Conservation (phyloP, 148 eudicot genomes). For the Pharnaceum exiguum region DNA sequence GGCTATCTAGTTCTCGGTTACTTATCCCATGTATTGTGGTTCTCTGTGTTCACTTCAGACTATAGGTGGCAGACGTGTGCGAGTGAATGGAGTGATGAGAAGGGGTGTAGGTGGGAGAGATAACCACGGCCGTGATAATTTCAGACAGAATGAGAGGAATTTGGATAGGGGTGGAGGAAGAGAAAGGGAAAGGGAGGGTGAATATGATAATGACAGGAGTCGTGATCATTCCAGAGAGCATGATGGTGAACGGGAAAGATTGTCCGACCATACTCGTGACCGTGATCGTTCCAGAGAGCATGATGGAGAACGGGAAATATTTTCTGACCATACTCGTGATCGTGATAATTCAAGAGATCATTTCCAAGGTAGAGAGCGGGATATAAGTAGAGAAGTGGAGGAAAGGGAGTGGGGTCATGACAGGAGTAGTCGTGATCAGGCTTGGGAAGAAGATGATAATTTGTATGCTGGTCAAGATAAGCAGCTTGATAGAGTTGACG, state of each 20-base stretch:
- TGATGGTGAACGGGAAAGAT: slow-evolving; percentile 35
- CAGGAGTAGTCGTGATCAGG: slow-evolving; percentile 37
- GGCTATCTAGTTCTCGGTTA: not conserved
- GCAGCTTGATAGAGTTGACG: slow-evolving; percentile 38
- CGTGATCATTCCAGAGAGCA: slow-evolving; percentile 43
- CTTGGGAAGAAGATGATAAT: slow-evolving; percentile 32
- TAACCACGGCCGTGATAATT: slow-evolving; percentile 47
- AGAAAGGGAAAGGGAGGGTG: slow-evolving; percentile 43
- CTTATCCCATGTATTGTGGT: not conserved
- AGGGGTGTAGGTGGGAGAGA: slow-evolving; percentile 50
- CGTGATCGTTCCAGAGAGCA: slow-evolving; percentile 34
- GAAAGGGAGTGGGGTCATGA: slow-evolving; percentile 12
- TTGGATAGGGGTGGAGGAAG: slow-evolving; percentile 42
- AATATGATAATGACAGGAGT: slow-evolving; percentile 29
- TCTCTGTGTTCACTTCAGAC: slow-evolving; percentile 33
- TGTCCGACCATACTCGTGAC: slow-evolving; percentile 23
- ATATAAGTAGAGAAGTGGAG: slow-evolving; percentile 14
- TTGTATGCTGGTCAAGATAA: slow-evolving; percentile 31
- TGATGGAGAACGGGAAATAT: slow-evolving; percentile 24
- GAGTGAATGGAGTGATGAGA: slow-evolving; percentile 72
- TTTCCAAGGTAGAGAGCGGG: slow-evolving; percentile 21
- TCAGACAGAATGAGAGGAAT: slow-evolving; percentile 44
- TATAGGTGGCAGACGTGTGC: slow-evolving; percentile 78
- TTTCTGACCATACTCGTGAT: slow-evolving; percentile 14
- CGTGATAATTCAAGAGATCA: slow-evolving; percentile 16